Evolutionary conservation across 495 filamentous ascomycete species (phyloP), one percentile per base, ranked within the genome.

Genomic region (Xylaria scruposa): DNA sequence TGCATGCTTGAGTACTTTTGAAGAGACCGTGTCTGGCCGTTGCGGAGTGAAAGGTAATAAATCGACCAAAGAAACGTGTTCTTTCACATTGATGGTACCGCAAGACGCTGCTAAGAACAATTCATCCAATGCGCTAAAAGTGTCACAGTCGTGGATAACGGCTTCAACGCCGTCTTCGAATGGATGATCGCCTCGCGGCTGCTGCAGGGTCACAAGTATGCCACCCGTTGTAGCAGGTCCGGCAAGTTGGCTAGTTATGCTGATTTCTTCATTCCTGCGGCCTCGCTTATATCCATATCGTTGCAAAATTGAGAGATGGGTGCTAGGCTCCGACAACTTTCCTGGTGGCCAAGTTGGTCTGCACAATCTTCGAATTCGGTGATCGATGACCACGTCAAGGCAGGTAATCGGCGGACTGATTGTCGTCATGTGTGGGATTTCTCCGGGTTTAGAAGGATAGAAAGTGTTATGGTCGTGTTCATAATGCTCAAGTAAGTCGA

Each of bases 211-310:
- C 33, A 66, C 46, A 1, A 66, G 26, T 51, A 66, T 66, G 2
- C 63, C 63, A 7, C 63, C 63, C 9, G 63, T 51, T 24, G 46
- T 66, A 19, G 63, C 46, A 4, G 63, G 63, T 24, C 63, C 63
- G 31, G 63, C 63, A 38, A 66, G 63, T 38, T 66, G 26, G 3
- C 44, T 24, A 7, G 63, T 66, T n/a, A 66, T 19, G 1, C 36
- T 36, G n/a, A 66, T 21, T 51, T 66, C 63, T 31, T 38, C 63
- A 15, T 1, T 66, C 3, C 10, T 51, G 31, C 44, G 29, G 29
- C 63, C 46, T 49, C 47, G 63, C 26, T n/a, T 36, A 4, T 9
- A 3, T 38, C 63, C 63, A 24, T 66, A 19, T 66, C 24, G 46
- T 49, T 51, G 63, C 5, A 66, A 12, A 36, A 66, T 38, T 19